Evolutionary conservation across 768 basidiomycete genomes (phyloP).

Genomic region (Tylopilus plumbeoviolaceoides): DNA sequence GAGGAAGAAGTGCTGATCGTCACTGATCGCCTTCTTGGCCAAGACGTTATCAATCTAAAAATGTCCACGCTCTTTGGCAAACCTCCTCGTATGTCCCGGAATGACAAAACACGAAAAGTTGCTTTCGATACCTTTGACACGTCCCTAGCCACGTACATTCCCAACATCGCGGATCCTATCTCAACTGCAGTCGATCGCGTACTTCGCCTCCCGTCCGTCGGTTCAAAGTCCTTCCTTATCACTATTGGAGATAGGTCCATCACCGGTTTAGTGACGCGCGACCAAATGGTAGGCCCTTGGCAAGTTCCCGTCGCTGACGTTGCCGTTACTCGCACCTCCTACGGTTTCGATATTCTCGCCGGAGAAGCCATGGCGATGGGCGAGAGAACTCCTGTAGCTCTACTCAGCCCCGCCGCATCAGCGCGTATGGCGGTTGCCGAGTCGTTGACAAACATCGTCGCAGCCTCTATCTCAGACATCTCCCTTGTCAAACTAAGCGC

Average conservation of each 20-base stretch:
- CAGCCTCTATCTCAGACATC: constrained; percentile 69
- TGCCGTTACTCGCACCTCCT: constrained; percentile 91
- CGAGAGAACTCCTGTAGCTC: constrained; percentile 89
- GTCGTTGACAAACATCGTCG: constrained; percentile 85
- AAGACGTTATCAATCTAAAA: constrained; percentile 80
- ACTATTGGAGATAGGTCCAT: constrained; percentile 96
- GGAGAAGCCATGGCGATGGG: constrained; percentile 99
- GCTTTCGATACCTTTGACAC: constrained; percentile 61
- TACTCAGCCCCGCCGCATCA: constrained; percentile 83
- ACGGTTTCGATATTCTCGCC: constrained; percentile 77
- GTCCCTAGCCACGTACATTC: constrained; percentile 63
- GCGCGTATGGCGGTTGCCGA: constrained; percentile 97
- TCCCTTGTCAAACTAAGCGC: constrained; percentile 89
- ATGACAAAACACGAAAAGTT: constrained; percentile 47
- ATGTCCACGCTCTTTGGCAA: constrained; percentile 98
- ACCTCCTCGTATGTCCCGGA: constrained; percentile 84
- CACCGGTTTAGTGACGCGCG: constrained; percentile 90
- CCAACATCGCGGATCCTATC: constrained; percentile 46
- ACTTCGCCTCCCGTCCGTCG: constrained; percentile 87
- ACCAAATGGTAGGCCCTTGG: constrained; percentile 99
- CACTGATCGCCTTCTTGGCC: constrained; percentile 75
- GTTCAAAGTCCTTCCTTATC: constrained; percentile 95
- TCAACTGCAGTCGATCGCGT: constrained; percentile 72
- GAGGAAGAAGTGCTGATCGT: constrained; percentile 79
- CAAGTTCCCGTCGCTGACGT: constrained; percentile 98